Evolutionary conservation across 768 basidiomycete genomes (phyloP).

Genomic region (Tricholoma bakamatsutake): DNA sequence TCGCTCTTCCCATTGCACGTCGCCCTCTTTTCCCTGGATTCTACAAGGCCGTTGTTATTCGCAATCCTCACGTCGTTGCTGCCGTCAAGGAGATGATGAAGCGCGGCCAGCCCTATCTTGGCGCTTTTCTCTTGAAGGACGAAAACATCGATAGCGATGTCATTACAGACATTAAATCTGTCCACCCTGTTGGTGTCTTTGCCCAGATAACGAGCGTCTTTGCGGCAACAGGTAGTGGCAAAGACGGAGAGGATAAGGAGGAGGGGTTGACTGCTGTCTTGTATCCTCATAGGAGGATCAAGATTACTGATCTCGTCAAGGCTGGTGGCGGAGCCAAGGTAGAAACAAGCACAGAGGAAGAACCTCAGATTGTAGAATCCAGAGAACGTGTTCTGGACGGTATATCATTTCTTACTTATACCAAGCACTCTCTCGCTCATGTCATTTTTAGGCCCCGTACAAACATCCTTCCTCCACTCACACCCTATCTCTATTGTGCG

Average conservation of each 20-base stretch:
- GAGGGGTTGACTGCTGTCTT: slow-evolving; percentile 92
- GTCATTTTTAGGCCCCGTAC: slow-evolving; percentile 46
- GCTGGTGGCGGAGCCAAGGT: slow-evolving; percentile 40
- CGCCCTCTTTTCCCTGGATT: slow-evolving; percentile 96
- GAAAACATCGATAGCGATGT: slow-evolving; percentile 89
- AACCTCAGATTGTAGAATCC: slow-evolving; percentile 42
- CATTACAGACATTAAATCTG: slow-evolving; percentile 81
- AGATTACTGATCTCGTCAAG: slow-evolving; percentile 82
- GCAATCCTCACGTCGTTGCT: slow-evolving; percentile 84
- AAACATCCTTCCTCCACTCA: slow-evolving; percentile 80
- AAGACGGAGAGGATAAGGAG: slow-evolving; percentile 62
- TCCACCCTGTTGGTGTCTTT: slow-evolving; percentile 92
- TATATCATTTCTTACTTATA: slow-evolving; percentile 3
- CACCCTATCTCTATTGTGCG: slow-evolving; percentile 84
- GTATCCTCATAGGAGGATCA: slow-evolving; percentile 88
- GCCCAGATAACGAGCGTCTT: slow-evolving; percentile 96
- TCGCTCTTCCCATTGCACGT: slow-evolving; percentile 92
- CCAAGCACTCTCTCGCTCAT: slow-evolving; percentile 1
- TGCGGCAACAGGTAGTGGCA: slow-evolving; percentile 39
- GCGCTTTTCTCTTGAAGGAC: slow-evolving; percentile 94
- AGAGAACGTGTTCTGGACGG: slow-evolving; percentile 19
- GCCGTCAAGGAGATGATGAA: slow-evolving; percentile 97
- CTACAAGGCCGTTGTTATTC: slow-evolving; percentile 95
- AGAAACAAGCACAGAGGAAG: slow-evolving; percentile 31
- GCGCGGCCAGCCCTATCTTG: slow-evolving; percentile 94